These are phyloP conservation scores for Monilinia fructigena DNA, from an alignment of 2,329 filamentous ascomycete species.

Conservation along the genomic window DNA sequence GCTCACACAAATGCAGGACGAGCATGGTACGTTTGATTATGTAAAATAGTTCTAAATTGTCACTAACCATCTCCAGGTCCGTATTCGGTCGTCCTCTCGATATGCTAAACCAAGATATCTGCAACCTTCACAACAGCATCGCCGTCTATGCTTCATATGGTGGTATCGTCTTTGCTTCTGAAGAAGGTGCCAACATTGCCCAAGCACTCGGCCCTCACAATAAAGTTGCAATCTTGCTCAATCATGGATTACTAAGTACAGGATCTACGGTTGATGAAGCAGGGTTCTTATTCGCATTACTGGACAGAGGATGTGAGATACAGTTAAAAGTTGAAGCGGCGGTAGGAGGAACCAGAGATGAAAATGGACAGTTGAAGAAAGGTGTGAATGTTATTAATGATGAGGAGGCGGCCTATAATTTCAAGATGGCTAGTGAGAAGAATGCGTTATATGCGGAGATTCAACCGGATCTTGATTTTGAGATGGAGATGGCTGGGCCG, in stretches of 20 bases:
- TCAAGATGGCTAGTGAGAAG: constrained; percentile 49
- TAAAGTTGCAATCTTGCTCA: constrained; percentile 62
- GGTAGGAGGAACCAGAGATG: constrained; percentile 52
- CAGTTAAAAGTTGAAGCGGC: constrained; percentile 69
- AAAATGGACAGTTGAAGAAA: constrained; percentile 31
- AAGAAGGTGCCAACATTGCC: constrained; percentile 65
- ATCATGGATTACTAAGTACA: constrained; percentile 71
- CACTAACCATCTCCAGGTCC: constrained; percentile 53
- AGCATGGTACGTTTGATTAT: constrained; percentile 2
- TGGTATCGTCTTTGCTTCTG: constrained; percentile 60
- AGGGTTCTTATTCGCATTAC: constrained; percentile 64
- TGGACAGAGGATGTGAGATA: constrained; percentile 67
- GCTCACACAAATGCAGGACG: constrained; percentile 65
- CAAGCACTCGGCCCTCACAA: constrained; percentile 59
- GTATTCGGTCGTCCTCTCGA: constrained; percentile 63
- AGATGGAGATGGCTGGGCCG: constrained; percentile 46
- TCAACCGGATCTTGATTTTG: constrained; percentile 49
- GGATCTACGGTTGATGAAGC: constrained; percentile 73
- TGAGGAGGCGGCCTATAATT: constrained; percentile 54
- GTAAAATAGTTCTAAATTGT: background rate
- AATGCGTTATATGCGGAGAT: constrained; percentile 48
- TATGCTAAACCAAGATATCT: constrained; percentile 69
- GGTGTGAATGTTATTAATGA: constrained; percentile 48
- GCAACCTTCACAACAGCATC: constrained; percentile 63
- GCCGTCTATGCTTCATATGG: constrained; percentile 65